phyloP scores from a whole-genome alignment of 306 rosid species.

The Ochetophila trinervis region DNA sequence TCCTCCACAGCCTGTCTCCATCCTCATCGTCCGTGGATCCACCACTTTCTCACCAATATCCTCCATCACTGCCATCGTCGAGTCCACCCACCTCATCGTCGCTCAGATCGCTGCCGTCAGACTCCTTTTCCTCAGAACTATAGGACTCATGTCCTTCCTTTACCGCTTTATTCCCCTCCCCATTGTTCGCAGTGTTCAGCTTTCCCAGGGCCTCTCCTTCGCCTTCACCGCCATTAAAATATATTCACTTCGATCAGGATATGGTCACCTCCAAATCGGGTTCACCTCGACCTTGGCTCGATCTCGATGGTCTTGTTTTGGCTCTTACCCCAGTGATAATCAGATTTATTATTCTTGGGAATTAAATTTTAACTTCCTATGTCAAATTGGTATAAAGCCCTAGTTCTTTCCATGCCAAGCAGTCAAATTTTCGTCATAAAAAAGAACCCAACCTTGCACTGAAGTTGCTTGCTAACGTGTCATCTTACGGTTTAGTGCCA shows the following conservation, averaged over 20 bases:
- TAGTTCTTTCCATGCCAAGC: too few relatives aligned
- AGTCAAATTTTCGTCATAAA: conserved; percentile 27
- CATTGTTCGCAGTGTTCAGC: conserved; percentile 82
- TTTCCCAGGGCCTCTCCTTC: conserved; percentile 78
- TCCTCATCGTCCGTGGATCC: conserved; percentile 19
- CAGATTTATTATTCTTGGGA: too few relatives aligned
- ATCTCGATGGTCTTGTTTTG: conserved; percentile 52
- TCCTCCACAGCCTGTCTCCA: conserved; percentile 16
- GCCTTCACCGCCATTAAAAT: conserved; percentile 74
- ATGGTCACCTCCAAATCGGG: conserved; percentile 44
- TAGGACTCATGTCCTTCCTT: conserved; percentile 78
- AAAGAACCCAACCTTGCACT: conserved; percentile 36
- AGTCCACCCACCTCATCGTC: conserved; percentile 57
- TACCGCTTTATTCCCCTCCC: conserved; percentile 77
- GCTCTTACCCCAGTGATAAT: conserved; percentile 54
- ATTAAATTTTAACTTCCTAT: too few relatives aligned
- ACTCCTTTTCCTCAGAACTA: conserved; percentile 51
- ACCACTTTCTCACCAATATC: conserved; percentile 52
- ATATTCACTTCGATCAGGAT: conserved; percentile 62
- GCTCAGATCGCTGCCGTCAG: conserved; percentile 80
- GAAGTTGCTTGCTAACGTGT: conserved; percentile 31
- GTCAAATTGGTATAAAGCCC: too few relatives aligned
- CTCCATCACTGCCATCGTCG: conserved; percentile 73
- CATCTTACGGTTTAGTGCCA: conserved; percentile 39
- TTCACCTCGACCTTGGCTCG: conserved; percentile 54